Conservation (phyloP, 2,329 filamentous ascomycete genomes). For the Xylariaceae sp. region DNA sequence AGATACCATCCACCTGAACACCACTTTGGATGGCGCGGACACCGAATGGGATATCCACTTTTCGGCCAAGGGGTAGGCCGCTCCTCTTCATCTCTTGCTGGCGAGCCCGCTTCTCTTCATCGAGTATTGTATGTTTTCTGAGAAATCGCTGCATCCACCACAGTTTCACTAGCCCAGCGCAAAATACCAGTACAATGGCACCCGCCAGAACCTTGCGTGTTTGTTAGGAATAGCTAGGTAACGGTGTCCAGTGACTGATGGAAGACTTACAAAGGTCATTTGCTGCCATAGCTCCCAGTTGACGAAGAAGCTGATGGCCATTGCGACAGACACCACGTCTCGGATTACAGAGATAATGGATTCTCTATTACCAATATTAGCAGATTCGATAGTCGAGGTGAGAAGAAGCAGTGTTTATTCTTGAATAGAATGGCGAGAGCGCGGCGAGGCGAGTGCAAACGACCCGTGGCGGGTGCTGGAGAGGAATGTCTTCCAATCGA, state of each 20-base stretch:
- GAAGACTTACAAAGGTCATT: slow-evolving; percentile 73
- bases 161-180: slow-evolving; percentile 64
- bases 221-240: slow-evolving; percentile 12
- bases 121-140: slow-evolving; percentile 57
- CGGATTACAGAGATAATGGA: too few relatives aligned
- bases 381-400: slow-evolving; percentile 17
- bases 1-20: slow-evolving; percentile 80
- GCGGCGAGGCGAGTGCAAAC: too few relatives aligned
- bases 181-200: slow-evolving; percentile 66
- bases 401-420: background rate
- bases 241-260: background rate
- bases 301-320: slow-evolving; percentile 53
- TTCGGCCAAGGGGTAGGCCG: slow-evolving; percentile 40
- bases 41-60: slow-evolving; percentile 74
- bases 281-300: slow-evolving; percentile 82
- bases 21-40: slow-evolving; percentile 80
- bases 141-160: slow-evolving; percentile 54
- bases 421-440: too few relatives aligned
- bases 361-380: too few relatives aligned
- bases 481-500: too few relatives aligned
- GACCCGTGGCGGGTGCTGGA: too few relatives aligned
- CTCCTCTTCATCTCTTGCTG: slow-evolving; percentile 51
- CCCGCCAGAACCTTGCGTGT: slow-evolving; percentile 63
- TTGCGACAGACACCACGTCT: slow-evolving; percentile 21
- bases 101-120: slow-evolving; percentile 59